A percentile compares a stretch with the other conserved stretches of the same genome.
Evolutionary conservation across 352 stramenopile species (phyloP).

Genomic region (Globisporangium cystogenes): DNA sequence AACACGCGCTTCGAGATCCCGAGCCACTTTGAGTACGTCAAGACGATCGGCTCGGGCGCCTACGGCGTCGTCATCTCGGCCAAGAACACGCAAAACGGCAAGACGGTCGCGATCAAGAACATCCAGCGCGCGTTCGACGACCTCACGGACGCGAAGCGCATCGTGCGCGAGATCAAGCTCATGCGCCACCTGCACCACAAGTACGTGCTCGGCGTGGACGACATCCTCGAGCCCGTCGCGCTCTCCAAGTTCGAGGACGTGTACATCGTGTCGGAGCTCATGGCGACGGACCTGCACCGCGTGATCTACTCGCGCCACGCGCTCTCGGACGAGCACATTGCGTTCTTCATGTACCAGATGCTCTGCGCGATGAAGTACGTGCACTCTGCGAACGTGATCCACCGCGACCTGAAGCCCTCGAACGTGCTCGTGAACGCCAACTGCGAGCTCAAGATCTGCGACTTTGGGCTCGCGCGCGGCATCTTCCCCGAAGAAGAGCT

Average conservation of each 20-base stretch:
- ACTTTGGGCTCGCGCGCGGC: conserved; percentile 87
- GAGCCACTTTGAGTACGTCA: conserved; percentile 72
- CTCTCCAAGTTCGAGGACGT: conserved; percentile 80
- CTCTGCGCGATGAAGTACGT: conserved; percentile 91
- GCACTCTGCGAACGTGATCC: conserved; percentile 91
- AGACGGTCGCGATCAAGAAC: conserved; percentile 91
- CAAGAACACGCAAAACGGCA: conserved; percentile 32
- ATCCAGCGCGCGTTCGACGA: conserved; percentile 94
- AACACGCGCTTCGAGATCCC: conserved; percentile 85
- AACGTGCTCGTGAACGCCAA: conserved; percentile 96
- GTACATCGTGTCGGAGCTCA: conserved; percentile 90
- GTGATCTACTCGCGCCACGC: conserved; percentile 88
- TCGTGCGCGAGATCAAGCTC: conserved; percentile 96
- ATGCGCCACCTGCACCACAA: conserved; percentile 90
- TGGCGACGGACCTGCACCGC: conserved; percentile 88
- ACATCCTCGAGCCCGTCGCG: conserved; percentile 63
- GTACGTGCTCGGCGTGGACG: conserved; percentile 80
- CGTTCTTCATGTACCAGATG: conserved; percentile 91
- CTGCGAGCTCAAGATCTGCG: conserved; percentile 90
- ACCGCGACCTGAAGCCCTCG: conserved; percentile 96
- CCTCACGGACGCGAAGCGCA: conserved; percentile 98
- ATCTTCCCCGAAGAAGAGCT: conserved; percentile 30
- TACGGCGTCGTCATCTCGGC: conserved; percentile 90
- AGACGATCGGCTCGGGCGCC: conserved; percentile 86
- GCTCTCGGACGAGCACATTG: conserved; percentile 81